Percentiles rank a stretch among this genome's conserved stretches.
These are phyloP conservation scores for Penicillium olsonii DNA, from an alignment of 2,329 filamentous ascomycete species.

Conservation along the genomic window DNA sequence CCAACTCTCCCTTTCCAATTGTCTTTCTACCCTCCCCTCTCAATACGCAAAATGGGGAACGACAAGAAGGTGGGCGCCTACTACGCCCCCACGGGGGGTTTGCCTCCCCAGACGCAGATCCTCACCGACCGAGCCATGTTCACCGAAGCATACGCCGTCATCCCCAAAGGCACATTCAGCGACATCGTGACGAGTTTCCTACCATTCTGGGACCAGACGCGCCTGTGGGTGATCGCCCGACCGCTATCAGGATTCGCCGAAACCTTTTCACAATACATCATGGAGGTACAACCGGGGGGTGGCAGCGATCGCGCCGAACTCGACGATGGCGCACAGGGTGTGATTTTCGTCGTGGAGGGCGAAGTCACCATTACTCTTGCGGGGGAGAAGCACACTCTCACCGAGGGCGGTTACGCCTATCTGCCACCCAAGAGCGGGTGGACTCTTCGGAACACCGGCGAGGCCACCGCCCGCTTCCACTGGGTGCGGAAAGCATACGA, in stretches of 20 bases:
- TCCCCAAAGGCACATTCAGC: conserved; percentile 26
- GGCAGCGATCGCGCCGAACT: conserved; percentile 26
- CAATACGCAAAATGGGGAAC: conserved; percentile 18
- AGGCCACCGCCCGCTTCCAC: conserved; percentile 25
- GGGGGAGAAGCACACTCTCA: conserved; percentile 18
- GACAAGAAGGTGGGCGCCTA: conserved; percentile 38
- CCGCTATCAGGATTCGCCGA: conserved; percentile 28
- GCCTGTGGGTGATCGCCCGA: conserved; percentile 27
- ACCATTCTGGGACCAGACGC: conserved; percentile 29
- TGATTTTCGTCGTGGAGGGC: conserved; percentile 26
- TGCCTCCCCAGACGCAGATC: conserved; percentile 25
- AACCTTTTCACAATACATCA: conserved; percentile 31
- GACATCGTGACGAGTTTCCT: conserved; percentile 29
- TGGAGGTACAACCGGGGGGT: conserved; percentile 27
- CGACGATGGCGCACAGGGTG: conserved; percentile 22
- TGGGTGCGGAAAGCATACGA: conserved; percentile 29
- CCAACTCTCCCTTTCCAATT: background rate
- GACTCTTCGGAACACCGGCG: conserved; percentile 22
- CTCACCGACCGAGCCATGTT: conserved; percentile 31
- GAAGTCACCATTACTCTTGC: conserved; percentile 22
- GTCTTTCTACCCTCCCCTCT: background rate
- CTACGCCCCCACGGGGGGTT: conserved; percentile 26
- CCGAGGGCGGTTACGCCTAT: conserved; percentile 27
- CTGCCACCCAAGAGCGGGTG: conserved; percentile 27
- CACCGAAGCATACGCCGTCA: conserved; percentile 27